Base-by-base conservation (phyloP, 1,139 yeast genomes). In the Kurtzmaniella quercitrusa region DNA sequence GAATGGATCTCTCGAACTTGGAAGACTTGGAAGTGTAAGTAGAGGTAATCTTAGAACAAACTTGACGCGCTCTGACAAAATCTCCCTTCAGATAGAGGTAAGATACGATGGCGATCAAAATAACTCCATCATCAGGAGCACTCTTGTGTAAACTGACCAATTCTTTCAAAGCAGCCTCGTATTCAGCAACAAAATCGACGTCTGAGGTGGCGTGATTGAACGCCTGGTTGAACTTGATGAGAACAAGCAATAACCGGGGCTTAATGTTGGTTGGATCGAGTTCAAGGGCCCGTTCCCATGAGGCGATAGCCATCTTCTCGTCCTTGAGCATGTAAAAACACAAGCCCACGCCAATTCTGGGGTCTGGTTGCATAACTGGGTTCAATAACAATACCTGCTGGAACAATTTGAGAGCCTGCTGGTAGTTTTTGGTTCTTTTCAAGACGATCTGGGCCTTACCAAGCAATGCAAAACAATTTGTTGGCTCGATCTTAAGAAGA, bases 321-420 rank as follows among this genome's bases (percentile, higher is more conserved):
- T 89, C 96, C 44, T 84, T 85, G 48, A 93, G 69, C 49, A 81
- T 80, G 97, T 97, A 93, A 59, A 84, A 91, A 63, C 98, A 91
- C 54, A 93, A 70, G 37, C 98, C 99, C 51, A 93, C 82, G 19
- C 98, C 99, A 46, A 93, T 77, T 64, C 99, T 75, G 17, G 98
- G 95, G 63, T 93, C 98, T 1, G 98, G 98, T 51, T 77, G 76
- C 57, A 85, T 70, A 34, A 81, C 59, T 1, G 98, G 98, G 50
- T 89, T 83, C 42, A 84, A 72, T 40, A 83, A 75, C 52, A 93
- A 71, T 9, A 88, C 84, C 51, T 84, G 87, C 66, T 93, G 99
- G 63, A 86, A 93, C 39, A 86, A 63, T 59, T 84, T 85, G 53
- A 93, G 75, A 15, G 97, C 93, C 8, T 75, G 81, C 27, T 76